Evolutionary conservation across 2,329 filamentous ascomycete species (phyloP).

Genomic region (Rutstroemia sp.): DNA sequence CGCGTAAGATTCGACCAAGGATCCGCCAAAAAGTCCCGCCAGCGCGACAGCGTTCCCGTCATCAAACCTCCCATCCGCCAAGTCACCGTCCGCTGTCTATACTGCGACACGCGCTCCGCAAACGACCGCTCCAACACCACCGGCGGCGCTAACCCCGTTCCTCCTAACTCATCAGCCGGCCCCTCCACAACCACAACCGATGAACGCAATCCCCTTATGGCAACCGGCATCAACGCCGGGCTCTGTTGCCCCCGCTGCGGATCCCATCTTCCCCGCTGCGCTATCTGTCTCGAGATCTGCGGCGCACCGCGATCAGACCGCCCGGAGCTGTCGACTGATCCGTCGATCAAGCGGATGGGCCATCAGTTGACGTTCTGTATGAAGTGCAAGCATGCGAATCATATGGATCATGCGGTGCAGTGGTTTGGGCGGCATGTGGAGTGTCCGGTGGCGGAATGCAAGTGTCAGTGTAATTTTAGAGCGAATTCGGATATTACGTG

Average conservation of each 20-base stretch:
- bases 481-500: slow-evolving; percentile 1
- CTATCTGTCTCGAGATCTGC: slow-evolving; percentile 60
- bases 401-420: slow-evolving; percentile 58
- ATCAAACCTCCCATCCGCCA: slow-evolving; percentile 60
- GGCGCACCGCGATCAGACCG: slow-evolving; percentile 55
- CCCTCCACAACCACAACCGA: slow-evolving; percentile 17
- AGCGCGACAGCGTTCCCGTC: slow-evolving; percentile 54
- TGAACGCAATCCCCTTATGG: slow-evolving; percentile 47
- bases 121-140: slow-evolving; percentile 30
- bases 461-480: slow-evolving; percentile 46
- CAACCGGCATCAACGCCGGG: slow-evolving; percentile 50
- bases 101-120: slow-evolving; percentile 59
- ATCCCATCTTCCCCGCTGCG: slow-evolving; percentile 58
- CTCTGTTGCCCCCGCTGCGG: slow-evolving; percentile 61
- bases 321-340: slow-evolving; percentile 44
- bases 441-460: slow-evolving; percentile 62
- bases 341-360: slow-evolving; percentile 39
- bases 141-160: slow-evolving; percentile 7
- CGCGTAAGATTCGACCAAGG: slow-evolving; percentile 73
- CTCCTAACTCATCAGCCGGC: slow-evolving; percentile 11
- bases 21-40: slow-evolving; percentile 59
- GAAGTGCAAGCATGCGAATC: slow-evolving; percentile 59
- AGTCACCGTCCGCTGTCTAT: slow-evolving; percentile 68
- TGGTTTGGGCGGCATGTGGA: slow-evolving; percentile 61
- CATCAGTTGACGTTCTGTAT: slow-evolving; percentile 64